Base-by-base conservation (phyloP, 495 filamentous ascomycete species). In the Annulohypoxylon stygium region DNA sequence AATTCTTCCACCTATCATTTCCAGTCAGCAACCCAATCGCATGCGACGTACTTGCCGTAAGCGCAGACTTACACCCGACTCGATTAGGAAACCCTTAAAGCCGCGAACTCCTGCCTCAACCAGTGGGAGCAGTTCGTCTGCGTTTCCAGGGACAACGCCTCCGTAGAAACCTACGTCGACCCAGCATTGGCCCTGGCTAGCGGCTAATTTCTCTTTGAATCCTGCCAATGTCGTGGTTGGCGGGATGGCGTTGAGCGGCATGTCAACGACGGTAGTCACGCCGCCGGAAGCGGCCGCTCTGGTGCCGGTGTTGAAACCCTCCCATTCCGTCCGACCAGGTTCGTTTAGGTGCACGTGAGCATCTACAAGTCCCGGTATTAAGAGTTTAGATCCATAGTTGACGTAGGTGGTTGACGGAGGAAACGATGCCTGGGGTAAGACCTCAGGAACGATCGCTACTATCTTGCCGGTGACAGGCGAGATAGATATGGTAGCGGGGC, bases 101-200 rank as follows among this genome's bases (percentile, higher is more conserved):
- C 96, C 96, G 48, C 94, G 86, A 25, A 98, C 96, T 57, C 96
- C 96, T 43, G 89, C 90, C 62, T 93, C 83, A 23, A 98, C 92
- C 14, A 99, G 86, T 3, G 89, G 90, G 68, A 93, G 89, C 39
- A 99, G 83, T 74, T 98, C 90, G 20, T 86, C 79, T 11, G 90
- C 87, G 76, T 99, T 99, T 20, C 96, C 96, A 11, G 96, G 96
- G 70, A 99, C 90, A 53, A 99, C 89, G 41, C 96, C 96, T 45
- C 96, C 96, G 77, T 99, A 99, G 83, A 99, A 98, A 57, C 96
- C 96, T 37, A 98, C 96, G 78, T 99, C 96, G 18, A 98, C 93
- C 96, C 96, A 99, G 83, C 96, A 98, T 81, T 98, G 90, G 59
- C 93, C 93, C 75, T 90, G 80, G 33, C 95, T 95, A 58, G 96